Base-by-base conservation (phyloP, 305 asterid species). In the Solanum aculeatissimum region DNA sequence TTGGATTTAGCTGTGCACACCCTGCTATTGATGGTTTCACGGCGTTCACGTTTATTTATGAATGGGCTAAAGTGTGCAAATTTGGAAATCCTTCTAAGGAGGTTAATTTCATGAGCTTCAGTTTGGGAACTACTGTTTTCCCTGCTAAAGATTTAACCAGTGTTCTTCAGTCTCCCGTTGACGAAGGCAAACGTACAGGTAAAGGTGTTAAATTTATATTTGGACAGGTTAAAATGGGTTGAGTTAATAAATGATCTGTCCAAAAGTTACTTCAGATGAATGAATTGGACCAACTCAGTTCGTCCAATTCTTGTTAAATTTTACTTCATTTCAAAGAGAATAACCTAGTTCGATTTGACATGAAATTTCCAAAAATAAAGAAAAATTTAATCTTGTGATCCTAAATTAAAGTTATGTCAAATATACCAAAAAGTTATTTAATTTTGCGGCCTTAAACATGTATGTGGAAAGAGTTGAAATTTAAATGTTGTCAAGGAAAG, bases 101-200 rank as follows among this genome's bases (percentile, higher is more conserved):
- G 2, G 18, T 35, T 8, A 49, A 80, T 19, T 57, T 49, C 43
- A 10, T 47, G 19, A 77, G 19, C 40, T 62, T 62, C 40, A 62
- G 25, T 62, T 62, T 25, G 9, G 19, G 70, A 5, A 35, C 40
- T 18, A 62, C 19, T 25, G 18, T 62, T 62, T 62, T 62, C 51
- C 43, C 21, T 7, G 14, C 79, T 8, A 86, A 85, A 8, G 81
- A 85, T 16, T 86, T 85, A 10, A 69, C 63, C 3, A 83, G 71
- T 16, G 29, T 88, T 21, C 53, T 38, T 2, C 7, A n/a, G 6
- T 23, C 40, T 83, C 87, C n/a, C 18, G 38, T 27, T 57, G 80
- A 21, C 18, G 19, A 19, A 40, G 68, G 8, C 43, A 57, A 18
- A 21, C 38, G 38, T 42, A 21, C 12, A 9, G 6, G 7, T 57